Evolutionary conservation across 768 basidiomycete genomes (phyloP).

Genomic region (Hygrophoropsis aurantiaca): DNA sequence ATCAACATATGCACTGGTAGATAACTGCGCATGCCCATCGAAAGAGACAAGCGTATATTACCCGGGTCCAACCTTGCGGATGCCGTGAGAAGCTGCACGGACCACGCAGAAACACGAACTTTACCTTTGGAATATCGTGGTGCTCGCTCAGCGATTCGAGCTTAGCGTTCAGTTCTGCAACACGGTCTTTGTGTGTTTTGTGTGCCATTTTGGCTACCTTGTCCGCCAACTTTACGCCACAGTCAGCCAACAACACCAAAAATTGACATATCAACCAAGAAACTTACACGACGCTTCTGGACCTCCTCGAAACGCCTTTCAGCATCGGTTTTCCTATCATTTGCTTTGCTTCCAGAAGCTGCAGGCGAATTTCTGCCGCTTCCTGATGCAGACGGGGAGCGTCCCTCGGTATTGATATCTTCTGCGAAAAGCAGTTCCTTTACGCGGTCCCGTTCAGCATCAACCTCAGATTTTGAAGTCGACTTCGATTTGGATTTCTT

Average conservation of each 20-base stretch:
- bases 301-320: slow-evolving; percentile 86
- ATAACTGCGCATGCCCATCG: background rate
- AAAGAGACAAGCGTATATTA: slow-evolving; percentile 43
- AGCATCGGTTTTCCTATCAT: slow-evolving; percentile 76
- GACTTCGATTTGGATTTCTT: slow-evolving; percentile 78
- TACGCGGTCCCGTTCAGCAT: slow-evolving; percentile 44
- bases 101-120: slow-evolving; percentile 20
- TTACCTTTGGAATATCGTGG: slow-evolving; percentile 91
- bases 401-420: slow-evolving; percentile 33
- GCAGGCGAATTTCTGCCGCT: slow-evolving; percentile 65
- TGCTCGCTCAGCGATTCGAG: slow-evolving; percentile 88
- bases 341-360: slow-evolving; percentile 38
- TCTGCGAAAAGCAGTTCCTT: slow-evolving; percentile 55
- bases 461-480: slow-evolving; percentile 51
- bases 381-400: slow-evolving; percentile 47
- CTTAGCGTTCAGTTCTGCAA: slow-evolving; percentile 85
- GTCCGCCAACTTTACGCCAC: slow-evolving; percentile 55
- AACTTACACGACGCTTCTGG: slow-evolving; percentile 75
- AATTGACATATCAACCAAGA: background rate
- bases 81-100: slow-evolving; percentile 29
- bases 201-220: slow-evolving; percentile 74
- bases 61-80: slow-evolving; percentile 77
- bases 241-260: slow-evolving; percentile 9
- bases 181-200: slow-evolving; percentile 93
- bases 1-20: slow-evolving; percentile 8